A percentile compares a stretch with the other conserved stretches of the same genome.
Evolutionary conservation across 495 filamentous ascomycete genomes (phyloP).

Genomic region (Schizothecium vesticola): DNA sequence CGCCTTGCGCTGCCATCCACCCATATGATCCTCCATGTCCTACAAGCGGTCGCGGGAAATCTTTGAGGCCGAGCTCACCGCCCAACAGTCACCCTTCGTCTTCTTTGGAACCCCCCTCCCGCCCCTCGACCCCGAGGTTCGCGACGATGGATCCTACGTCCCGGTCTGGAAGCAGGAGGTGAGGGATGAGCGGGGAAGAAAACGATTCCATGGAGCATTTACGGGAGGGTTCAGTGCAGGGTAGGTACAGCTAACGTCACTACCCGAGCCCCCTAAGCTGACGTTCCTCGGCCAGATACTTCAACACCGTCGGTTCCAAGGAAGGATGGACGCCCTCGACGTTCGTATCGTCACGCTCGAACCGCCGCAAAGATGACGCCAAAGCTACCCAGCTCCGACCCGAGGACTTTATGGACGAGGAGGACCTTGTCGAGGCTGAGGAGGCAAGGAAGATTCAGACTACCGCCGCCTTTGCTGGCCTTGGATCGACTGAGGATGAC

Average conservation of each 20-base stretch:
- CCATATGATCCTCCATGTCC: constrained; percentile 50
- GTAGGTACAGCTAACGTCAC: constrained; percentile 42
- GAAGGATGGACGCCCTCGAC: constrained; percentile 93
- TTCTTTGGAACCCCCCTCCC: constrained; percentile 84
- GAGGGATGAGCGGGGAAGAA: constrained; percentile 84
- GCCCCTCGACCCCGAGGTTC: constrained; percentile 65
- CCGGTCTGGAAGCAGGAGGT: constrained; percentile 98
- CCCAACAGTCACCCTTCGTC: constrained; percentile 71
- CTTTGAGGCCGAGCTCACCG: constrained; percentile 71
- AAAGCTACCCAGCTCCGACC: constrained; percentile 53
- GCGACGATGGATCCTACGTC: constrained; percentile 91
- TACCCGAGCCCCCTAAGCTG: background rate
- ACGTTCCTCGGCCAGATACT: constrained; percentile 59
- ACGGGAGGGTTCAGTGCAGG: constrained; percentile 96
- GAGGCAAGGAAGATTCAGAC: constrained; percentile 72
- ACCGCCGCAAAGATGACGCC: constrained; percentile 63
- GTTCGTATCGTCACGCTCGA: constrained; percentile 84
- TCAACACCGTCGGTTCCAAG: constrained; percentile 96
- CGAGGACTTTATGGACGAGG: constrained; percentile 98
- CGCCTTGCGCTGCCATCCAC: background rate
- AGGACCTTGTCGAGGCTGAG: constrained; percentile 83
- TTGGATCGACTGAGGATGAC: constrained; percentile 64
- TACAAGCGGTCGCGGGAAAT: constrained; percentile 71
- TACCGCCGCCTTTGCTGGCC: constrained; percentile 62
- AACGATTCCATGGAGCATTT: constrained; percentile 92